Conservation (phyloP, 495 filamentous ascomycete genomes). For the Hypoxylon rickii region DNA sequence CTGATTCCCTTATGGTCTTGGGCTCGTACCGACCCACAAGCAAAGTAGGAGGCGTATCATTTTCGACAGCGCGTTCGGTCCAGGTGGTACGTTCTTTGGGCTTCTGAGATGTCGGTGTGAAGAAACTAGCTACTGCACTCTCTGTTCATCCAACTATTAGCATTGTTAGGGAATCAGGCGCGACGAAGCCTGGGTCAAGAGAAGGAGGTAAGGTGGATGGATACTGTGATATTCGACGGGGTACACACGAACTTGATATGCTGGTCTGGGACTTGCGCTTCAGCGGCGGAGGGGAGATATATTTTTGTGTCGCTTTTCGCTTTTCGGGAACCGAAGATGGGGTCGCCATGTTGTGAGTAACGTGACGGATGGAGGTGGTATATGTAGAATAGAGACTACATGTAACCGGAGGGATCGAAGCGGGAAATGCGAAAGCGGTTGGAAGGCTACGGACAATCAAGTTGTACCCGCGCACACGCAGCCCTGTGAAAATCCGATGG, state of each 20-base stretch:
- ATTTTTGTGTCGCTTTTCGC: slow-evolving; percentile 29
- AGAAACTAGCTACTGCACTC: slow-evolving; percentile 76
- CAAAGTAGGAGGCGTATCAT: slow-evolving; percentile 57
- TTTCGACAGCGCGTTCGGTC: slow-evolving; percentile 59
- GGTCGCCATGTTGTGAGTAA: slow-evolving; percentile 17
- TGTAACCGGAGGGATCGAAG: too few species aligned
- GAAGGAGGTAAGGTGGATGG: neutral
- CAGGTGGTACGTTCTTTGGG: slow-evolving; percentile 78
- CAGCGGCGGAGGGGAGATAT: slow-evolving; percentile 64
- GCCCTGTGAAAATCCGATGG: too few species aligned
- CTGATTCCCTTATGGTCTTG: slow-evolving; percentile 33
- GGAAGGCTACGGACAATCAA: too few species aligned
- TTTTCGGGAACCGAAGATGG: slow-evolving; percentile 17
- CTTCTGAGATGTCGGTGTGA: slow-evolving; percentile 86
- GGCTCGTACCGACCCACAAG: slow-evolving; percentile 74
- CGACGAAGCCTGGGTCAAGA: too few species aligned
- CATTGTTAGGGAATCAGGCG: too few species aligned
- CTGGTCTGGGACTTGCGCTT: slow-evolving; percentile 69
- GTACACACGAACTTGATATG: slow-evolving; percentile 67
- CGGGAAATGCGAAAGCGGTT: too few species aligned
- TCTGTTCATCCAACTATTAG: slow-evolving; percentile 50
- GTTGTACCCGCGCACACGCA: too few species aligned
- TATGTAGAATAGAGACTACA: neutral
- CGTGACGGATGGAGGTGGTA: neutral
- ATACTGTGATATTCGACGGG: too few species aligned